These are phyloP conservation scores for Herpetomonas samuelpessoai DNA, from an alignment of 208 protist species.

Conservation along the genomic window DNA sequence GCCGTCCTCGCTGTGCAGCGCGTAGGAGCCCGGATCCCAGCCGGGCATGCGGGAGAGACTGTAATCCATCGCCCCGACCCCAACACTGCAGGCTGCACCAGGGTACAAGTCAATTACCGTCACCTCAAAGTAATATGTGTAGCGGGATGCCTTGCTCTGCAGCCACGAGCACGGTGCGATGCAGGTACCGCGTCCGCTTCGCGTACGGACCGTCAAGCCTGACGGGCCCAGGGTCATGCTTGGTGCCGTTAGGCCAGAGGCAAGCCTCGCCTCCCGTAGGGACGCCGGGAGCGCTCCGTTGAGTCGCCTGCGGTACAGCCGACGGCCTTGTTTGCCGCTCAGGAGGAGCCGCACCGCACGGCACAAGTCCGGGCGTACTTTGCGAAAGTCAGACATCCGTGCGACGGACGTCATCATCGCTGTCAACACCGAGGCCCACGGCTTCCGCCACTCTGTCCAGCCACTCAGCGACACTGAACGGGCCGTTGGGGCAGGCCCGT, in stretches of 20 bases:
- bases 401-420: constrained; percentile 58
- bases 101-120: constrained; percentile 64
- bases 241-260: constrained; percentile 26
- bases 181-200: constrained; percentile 62
- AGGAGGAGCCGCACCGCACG: constrained; percentile 13
- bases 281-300: constrained; percentile 53
- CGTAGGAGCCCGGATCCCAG: constrained; percentile 70
- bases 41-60: constrained; percentile 80
- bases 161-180: constrained; percentile 62
- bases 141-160: not conserved
- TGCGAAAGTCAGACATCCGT: constrained; percentile 53
- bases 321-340: not conserved
- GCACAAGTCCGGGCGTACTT: constrained; percentile 30
- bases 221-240: constrained; percentile 48
- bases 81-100: constrained; percentile 60
- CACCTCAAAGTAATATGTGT: constrained; percentile 87
- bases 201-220: constrained; percentile 47
- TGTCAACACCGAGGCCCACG: constrained; percentile 60
- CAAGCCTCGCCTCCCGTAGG: constrained; percentile 46
- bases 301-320: constrained; percentile 23
- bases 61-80: constrained; percentile 75
- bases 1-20: constrained; percentile 73
- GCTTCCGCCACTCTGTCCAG: constrained; percentile 9
- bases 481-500: too few relatives aligned
- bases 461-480: too few relatives aligned